phyloP scores from a whole-genome alignment of 2,329 filamentous ascomycete genomes.

The Aspergillaceae sp. region DNA sequence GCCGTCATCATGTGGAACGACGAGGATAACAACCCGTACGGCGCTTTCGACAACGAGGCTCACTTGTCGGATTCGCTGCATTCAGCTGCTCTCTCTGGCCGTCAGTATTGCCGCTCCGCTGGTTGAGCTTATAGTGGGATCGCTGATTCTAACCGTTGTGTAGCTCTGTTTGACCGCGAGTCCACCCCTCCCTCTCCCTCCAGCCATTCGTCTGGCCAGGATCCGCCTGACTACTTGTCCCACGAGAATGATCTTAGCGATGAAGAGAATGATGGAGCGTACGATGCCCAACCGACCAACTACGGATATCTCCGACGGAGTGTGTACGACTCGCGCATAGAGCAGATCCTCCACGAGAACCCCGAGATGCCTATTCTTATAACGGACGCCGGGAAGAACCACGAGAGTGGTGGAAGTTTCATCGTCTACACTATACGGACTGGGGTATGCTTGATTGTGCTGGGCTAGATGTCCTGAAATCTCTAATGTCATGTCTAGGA shows the following conservation, averaged over 20 bases:
- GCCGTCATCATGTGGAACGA: constrained; percentile 82
- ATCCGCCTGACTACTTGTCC: constrained; percentile 50
- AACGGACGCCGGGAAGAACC: constrained; percentile 89
- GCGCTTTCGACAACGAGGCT: constrained; percentile 83
- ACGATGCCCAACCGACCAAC: constrained; percentile 43
- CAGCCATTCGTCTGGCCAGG: constrained; percentile 60
- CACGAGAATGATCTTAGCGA: constrained; percentile 49
- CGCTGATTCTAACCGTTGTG: constrained; percentile 4
- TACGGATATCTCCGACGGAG: constrained; percentile 53
- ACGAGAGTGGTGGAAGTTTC: constrained; percentile 81
- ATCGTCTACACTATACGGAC: constrained; percentile 97
- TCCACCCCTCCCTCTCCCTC: constrained; percentile 63
- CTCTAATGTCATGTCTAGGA: constrained; percentile 50
- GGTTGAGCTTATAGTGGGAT: not conserved
- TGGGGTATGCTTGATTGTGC: constrained; percentile 52
- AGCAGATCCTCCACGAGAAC: constrained; percentile 95
- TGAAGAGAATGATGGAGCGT: constrained; percentile 50
- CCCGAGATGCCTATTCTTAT: constrained; percentile 85
- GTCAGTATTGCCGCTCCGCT: constrained; percentile 38
- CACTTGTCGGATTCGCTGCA: constrained; percentile 62
- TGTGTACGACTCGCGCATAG: constrained; percentile 88
- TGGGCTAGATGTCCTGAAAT: no score
- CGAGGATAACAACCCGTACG: constrained; percentile 97
- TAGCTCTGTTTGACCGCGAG: constrained; percentile 51
- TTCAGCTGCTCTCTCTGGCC: constrained; percentile 39